Base-by-base conservation (phyloP, 306 rosid species). In the cucumber (Cucumis sativus) region DNA sequence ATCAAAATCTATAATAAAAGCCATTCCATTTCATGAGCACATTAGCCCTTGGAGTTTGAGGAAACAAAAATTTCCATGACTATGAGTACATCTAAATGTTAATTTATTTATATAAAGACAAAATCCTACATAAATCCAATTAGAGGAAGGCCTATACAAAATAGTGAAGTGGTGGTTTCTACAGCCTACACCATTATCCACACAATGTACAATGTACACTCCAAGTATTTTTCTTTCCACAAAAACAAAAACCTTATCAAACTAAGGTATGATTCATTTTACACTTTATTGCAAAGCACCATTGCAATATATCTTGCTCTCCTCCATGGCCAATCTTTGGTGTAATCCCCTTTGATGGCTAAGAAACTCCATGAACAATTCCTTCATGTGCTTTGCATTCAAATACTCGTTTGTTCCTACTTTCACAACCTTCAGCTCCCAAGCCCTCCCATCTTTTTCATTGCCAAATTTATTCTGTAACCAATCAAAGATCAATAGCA, bases 291-390 rank as follows among this genome's bases (percentile, higher is more conserved):
- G 4, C 63, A 74, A 74, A 54, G 18, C 49, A 74, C 5, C 47
- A 54, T 51, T 74, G 65, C 57, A 76, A 9, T 33, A 23, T 25
- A 83, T 76, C 77, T 68, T 80, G 47, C 73, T 74, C 84, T 89
- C 97, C 75, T 87, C 88, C 63, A 80, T 18, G 15, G 75, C 80
- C 41, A 90, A 87, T 74, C 79, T 89, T 85, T 60, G 74, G 43
- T 85, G 85, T 63, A 91, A 78, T 73, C 54, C 58, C 74, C 28
- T 18, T 43, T 82, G 88, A 79, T 88, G 97, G 76, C 68, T 21
- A 57, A 64, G 45, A 81, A 91, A 88, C 54, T 77, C 90, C 86
- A 75, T 8, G 77, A 78, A 83, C 79, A 90, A n/a, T 23, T 77
- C 65, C 79, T 82, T 82, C 35, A 79, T 67, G 20, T 75, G 62